phyloP scores from a whole-genome alignment of 2,329 filamentous ascomycete genomes.

The Gliomastix tumulicola region DNA sequence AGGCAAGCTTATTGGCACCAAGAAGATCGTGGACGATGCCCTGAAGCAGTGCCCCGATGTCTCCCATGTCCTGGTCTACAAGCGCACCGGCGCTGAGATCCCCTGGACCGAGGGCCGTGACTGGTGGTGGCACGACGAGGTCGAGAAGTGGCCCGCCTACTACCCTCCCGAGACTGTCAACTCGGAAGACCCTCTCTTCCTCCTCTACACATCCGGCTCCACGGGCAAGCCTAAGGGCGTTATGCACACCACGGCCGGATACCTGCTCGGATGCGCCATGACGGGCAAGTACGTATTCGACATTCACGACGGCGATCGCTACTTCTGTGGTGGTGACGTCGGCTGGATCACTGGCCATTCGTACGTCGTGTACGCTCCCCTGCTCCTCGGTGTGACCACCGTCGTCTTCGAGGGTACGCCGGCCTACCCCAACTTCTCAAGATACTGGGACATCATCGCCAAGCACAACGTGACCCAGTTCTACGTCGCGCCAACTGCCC shows the following conservation, averaged over 20 bases:
- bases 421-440: slow-evolving; percentile 93
- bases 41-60: slow-evolving; percentile 93
- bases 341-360: slow-evolving; percentile 99
- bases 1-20: slow-evolving; percentile 93
- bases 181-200: slow-evolving; percentile 93
- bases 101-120: slow-evolving; percentile 87
- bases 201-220: slow-evolving; percentile 96
- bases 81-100: slow-evolving; percentile 88
- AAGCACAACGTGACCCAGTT: slow-evolving; percentile 95
- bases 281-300: slow-evolving; percentile 99
- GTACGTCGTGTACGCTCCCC: slow-evolving; percentile 93
- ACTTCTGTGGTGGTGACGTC: slow-evolving; percentile 97
- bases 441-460: slow-evolving; percentile 98
- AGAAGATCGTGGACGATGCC: slow-evolving; percentile 98
- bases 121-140: slow-evolving; percentile 98
- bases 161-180: slow-evolving; percentile 82
- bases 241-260: slow-evolving; percentile 94
- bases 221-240: slow-evolving; percentile 99
- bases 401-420: slow-evolving; percentile 98
- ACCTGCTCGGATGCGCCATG: slow-evolving; percentile 84
- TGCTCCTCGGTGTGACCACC: slow-evolving; percentile 86
- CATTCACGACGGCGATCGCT: slow-evolving; percentile 86
- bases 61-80: slow-evolving; percentile 79
- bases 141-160: slow-evolving; percentile 93
- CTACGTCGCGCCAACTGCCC: slow-evolving; percentile 92